Base-by-base conservation (phyloP, 768 basidiomycete genomes). In the Udeniomyces megalosporus region DNA sequence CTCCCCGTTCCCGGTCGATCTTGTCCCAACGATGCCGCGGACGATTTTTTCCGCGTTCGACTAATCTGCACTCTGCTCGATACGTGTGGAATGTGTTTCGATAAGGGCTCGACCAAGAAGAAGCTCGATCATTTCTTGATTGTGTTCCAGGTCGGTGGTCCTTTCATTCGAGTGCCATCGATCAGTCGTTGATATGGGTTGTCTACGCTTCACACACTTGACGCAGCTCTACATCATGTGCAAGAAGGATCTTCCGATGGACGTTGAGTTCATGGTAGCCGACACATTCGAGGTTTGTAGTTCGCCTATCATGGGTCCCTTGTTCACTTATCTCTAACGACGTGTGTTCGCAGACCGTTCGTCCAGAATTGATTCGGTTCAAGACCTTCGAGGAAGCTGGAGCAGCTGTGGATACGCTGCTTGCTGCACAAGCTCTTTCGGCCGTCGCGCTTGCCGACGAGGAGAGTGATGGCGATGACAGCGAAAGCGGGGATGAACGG, bases 61-160 rank as follows among this genome's bases (percentile, higher is more conserved):
- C 79, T 99, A 57, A 82, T 93, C 48, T 97, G 95, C 71, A 86
- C 86, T 7, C 77, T 99, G 44, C 78, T 99, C 22, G 93, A 97
- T 73, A 89, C 92, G 0, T 92, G 90, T 71, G 95, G 93, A 22
- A 88, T 92, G 80, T 97, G 93, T 75, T 97, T 99, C 73, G 93
- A 96, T 73, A 82, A 84, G 45, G 95, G 93, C 0, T 83, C 85
- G 4, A 86, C 89, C 71, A 88, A 84, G 74, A 85, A 85, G 77
- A 96, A 92, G 71, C 76, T 99, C 26, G 95, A 97, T 74, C 85
- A 83, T 68, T 93, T 95, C 71, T 75, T 99, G 66, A 78, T 81
- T 15, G 91, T 95, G 76, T 96, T 97, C 74, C 90, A 97, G 80
- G 90, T 90, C 68, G 65, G 72, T n/a, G n/a, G n/a, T n/a, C n/a